A percentile compares a stretch with the other conserved stretches of the same genome.
Evolutionary conservation across 176 grass and related monocot species (phyloP).

Genomic region (Miscanthus lutarioriparius): DNA sequence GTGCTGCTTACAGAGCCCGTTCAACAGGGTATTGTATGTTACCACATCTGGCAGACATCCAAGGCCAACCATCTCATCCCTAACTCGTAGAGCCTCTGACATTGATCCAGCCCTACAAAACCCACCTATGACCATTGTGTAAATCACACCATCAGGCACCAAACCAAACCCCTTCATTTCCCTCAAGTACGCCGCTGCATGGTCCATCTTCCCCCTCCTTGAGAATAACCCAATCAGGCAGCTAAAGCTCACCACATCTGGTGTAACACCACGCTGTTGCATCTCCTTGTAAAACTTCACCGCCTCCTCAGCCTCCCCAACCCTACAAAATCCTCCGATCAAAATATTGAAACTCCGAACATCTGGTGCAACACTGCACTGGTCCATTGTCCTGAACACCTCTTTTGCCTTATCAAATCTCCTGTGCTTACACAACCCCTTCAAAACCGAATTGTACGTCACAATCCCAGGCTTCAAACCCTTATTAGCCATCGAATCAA

Average conservation of each 20-base stretch:
- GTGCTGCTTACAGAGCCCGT: slow-evolving; percentile 66
- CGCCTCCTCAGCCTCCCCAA: slow-evolving; percentile 48
- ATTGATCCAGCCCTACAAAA: slow-evolving; percentile 66
- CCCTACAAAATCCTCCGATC: slow-evolving; percentile 60
- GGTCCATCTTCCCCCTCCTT: slow-evolving; percentile 65
- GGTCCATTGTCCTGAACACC: slow-evolving; percentile 59
- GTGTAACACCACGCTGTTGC: slow-evolving; percentile 40
- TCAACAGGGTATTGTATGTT: slow-evolving; percentile 83
- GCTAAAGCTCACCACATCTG: slow-evolving; percentile 90
- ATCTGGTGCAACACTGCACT: slow-evolving; percentile 38
- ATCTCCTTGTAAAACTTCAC: slow-evolving; percentile 66
- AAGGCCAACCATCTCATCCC: slow-evolving; percentile 74
- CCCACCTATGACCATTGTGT: slow-evolving; percentile 88
- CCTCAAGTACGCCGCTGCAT: slow-evolving; percentile 29
- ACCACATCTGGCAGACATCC: slow-evolving; percentile 86
- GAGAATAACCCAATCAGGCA: slow-evolving; percentile 73
- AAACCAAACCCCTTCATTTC: slow-evolving; percentile 66
- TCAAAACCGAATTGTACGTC: slow-evolving; percentile 72
- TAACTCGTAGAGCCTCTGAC: slow-evolving; percentile 65
- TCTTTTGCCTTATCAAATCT: slow-evolving; percentile 55
- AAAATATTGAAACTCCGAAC: slow-evolving; percentile 80
- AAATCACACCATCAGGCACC: slow-evolving; percentile 77
- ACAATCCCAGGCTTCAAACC: slow-evolving; percentile 70
- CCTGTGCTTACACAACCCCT: slow-evolving; percentile 67
- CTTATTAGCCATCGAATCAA: slow-evolving; percentile 56